A percentile compares a stretch with the other conserved stretches of the same genome.
Evolutionary conservation across 1,139 yeast genomes (phyloP).

Genomic region (Spathaspora sp.): DNA sequence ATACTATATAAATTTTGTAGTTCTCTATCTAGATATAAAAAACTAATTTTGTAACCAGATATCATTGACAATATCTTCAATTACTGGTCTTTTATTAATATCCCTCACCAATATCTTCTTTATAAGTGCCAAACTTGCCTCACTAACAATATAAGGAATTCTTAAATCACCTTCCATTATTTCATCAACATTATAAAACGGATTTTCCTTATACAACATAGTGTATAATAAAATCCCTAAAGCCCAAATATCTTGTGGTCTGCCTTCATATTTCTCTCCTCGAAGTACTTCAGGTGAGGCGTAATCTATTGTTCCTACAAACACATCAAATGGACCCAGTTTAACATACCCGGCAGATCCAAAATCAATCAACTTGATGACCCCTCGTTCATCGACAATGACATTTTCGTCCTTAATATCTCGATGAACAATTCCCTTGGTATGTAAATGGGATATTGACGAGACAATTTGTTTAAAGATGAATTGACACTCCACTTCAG

Average conservation of each 20-base stretch:
- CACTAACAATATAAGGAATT: slow-evolving; percentile 62
- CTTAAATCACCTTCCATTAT: slow-evolving; percentile 87
- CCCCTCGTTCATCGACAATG: slow-evolving; percentile 75
- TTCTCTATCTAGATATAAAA: not conserved
- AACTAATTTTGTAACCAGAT: slow-evolving; percentile 53
- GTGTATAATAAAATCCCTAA: slow-evolving; percentile 88
- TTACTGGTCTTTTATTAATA: slow-evolving; percentile 64
- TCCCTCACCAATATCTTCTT: slow-evolving; percentile 65
- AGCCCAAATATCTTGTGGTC: slow-evolving; percentile 97
- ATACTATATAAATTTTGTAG: not conserved
- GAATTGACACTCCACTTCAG: slow-evolving; percentile 69
- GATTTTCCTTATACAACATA: slow-evolving; percentile 89
- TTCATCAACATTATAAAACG: slow-evolving; percentile 92
- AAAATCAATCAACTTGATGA: slow-evolving; percentile 86
- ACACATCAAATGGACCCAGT: slow-evolving; percentile 94
- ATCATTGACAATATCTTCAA: slow-evolving; percentile 66
- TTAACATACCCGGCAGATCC: slow-evolving; percentile 90
- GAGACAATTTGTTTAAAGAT: slow-evolving; percentile 79
- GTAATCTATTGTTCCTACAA: slow-evolving; percentile 95
- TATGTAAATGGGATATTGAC: slow-evolving; percentile 79
- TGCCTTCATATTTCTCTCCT: slow-evolving; percentile 87
- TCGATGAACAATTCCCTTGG: slow-evolving; percentile 85
- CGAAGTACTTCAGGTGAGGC: slow-evolving; percentile 95
- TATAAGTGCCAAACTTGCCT: slow-evolving; percentile 59
- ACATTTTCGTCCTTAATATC: slow-evolving; percentile 95